A percentile compares a stretch with the other conserved stretches of the same genome.
Conservation (phyloP, 1,139 yeast genomes). For the Candida sp. region DNA sequence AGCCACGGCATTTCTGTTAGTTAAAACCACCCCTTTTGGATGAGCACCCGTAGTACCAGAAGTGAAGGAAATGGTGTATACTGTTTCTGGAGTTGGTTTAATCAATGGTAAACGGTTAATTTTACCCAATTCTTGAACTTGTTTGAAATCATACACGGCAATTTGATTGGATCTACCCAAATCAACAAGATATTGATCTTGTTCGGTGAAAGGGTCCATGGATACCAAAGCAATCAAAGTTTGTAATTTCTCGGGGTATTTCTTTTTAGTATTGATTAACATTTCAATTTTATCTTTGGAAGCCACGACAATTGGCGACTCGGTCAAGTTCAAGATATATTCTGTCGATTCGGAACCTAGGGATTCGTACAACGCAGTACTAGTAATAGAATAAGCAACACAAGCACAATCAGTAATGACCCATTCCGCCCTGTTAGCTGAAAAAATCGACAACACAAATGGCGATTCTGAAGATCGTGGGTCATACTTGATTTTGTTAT, state of each 20-base stretch:
- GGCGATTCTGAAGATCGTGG: slow-evolving; percentile 14
- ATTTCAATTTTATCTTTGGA: slow-evolving; percentile 28
- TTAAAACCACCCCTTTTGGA: slow-evolving; percentile 72
- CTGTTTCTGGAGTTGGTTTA: slow-evolving; percentile 52
- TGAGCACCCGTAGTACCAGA: slow-evolving; percentile 71
- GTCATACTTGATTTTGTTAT: slow-evolving; percentile 19
- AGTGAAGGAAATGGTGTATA: slow-evolving; percentile 70
- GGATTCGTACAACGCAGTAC: slow-evolving; percentile 40
- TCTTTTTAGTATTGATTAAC: slow-evolving; percentile 24
- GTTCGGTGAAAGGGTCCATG: slow-evolving; percentile 35
- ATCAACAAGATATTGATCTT: slow-evolving; percentile 12
- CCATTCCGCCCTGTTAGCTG: slow-evolving; percentile 40
- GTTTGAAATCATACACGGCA: slow-evolving; percentile 43
- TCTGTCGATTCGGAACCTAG: slow-evolving; percentile 34
- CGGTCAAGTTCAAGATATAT: slow-evolving; percentile 31
- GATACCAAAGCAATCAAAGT: slow-evolving; percentile 32
- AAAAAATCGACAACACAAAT: slow-evolving; percentile 32
- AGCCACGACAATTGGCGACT: slow-evolving; percentile 33
- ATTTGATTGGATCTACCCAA: slow-evolving; percentile 21
- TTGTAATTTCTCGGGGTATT: slow-evolving; percentile 21
- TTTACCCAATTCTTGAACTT: slow-evolving; percentile 54
- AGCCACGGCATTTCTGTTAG: slow-evolving; percentile 53
- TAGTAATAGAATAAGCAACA: slow-evolving; percentile 29
- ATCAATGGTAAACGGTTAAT: slow-evolving; percentile 40
- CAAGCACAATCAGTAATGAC: slow-evolving; percentile 35